Evolutionary conservation across 495 filamentous ascomycete genomes (phyloP).

Genomic region (Aspergillus cavernicola): DNA sequence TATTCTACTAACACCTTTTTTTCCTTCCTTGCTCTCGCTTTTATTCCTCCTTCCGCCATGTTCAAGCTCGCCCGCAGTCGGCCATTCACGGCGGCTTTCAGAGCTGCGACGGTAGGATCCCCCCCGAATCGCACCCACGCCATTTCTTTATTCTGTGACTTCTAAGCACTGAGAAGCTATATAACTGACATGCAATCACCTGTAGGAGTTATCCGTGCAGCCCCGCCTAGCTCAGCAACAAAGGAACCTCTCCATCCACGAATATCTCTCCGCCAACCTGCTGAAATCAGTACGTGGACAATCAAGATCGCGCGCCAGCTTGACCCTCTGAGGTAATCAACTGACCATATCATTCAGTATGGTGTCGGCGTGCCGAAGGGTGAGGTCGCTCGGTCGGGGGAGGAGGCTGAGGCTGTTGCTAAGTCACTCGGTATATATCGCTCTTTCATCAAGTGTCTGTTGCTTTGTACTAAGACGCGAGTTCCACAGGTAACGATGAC

Average conservation of each 20-base stretch:
- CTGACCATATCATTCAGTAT: conserved; percentile 59
- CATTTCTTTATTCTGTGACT: conserved; percentile 14
- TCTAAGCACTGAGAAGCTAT: not conserved
- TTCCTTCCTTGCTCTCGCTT: conserved; percentile 24
- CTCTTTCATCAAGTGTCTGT: conserved; percentile 8
- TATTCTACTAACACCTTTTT: conserved; percentile 7
- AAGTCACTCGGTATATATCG: conserved; percentile 68
- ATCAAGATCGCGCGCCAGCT: conserved; percentile 1
- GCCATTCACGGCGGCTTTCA: conserved; percentile 64
- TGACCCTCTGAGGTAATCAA: conserved; percentile 1
- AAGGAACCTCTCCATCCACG: conserved; percentile 90
- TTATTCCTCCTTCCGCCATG: conserved; percentile 50
- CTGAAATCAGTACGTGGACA: conserved; percentile 66
- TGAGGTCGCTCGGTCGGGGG: conserved; percentile 71
- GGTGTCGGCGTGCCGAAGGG: conserved; percentile 90
- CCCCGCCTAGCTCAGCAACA: conserved; percentile 57
- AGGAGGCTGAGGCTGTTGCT: conserved; percentile 88
- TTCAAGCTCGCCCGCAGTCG: conserved; percentile 70
- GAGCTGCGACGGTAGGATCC: conserved; percentile 55
- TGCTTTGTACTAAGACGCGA: conserved; percentile 25
- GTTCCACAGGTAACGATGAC: conserved; percentile 69
- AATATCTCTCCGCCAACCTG: conserved; percentile 90
- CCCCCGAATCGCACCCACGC: conserved; percentile 6
- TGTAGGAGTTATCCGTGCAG: conserved; percentile 47
- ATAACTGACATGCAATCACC: conserved; percentile 20